Percentiles rank a stretch among this genome's conserved stretches.
Evolutionary conservation across 805 yeast species (phyloP).

Genomic region (Vanderwaltozyma yarrowii): DNA sequence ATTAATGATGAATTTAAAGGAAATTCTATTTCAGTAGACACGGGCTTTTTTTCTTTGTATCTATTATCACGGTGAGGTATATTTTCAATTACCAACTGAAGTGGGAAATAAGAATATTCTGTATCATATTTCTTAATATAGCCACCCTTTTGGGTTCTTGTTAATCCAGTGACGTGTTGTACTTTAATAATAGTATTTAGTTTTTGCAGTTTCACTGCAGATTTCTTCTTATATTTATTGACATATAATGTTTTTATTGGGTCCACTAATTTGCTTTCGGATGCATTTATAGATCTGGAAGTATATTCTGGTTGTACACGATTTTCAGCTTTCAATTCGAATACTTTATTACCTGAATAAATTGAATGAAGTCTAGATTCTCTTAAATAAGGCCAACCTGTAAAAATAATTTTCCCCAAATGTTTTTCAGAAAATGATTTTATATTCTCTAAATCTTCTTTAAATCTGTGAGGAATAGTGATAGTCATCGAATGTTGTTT

Average conservation of each 20-base stretch:
- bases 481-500: constrained; percentile 72
- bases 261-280: constrained; percentile 38
- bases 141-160: constrained; percentile 47
- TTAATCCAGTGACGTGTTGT: constrained; percentile 63
- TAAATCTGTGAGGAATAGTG: constrained; percentile 40
- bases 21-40: constrained; percentile 55
- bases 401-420: constrained; percentile 52
- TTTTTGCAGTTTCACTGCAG: constrained; percentile 50
- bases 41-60: constrained; percentile 64
- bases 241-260: constrained; percentile 33
- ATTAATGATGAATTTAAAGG: constrained; percentile 63
- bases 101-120: constrained; percentile 50
- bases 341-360: constrained; percentile 42
- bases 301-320: no score
- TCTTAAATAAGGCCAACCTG: constrained; percentile 82
- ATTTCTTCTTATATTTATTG: constrained; percentile 36
- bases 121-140: constrained; percentile 57
- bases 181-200: constrained; percentile 56
- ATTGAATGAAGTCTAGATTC: constrained; percentile 66
- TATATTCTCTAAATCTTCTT: constrained; percentile 36
- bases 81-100: constrained; percentile 66
- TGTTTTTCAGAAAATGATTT: constrained; percentile 57
- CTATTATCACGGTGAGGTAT: constrained; percentile 67
- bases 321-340: constrained; percentile 22
- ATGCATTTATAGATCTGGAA: constrained; percentile 35